Percentiles rank a stretch among this genome's conserved stretches.
These are phyloP conservation scores for Cordyceps cateniannulata DNA, from an alignment of 2,329 filamentous ascomycete species.

Conservation along the genomic window DNA sequence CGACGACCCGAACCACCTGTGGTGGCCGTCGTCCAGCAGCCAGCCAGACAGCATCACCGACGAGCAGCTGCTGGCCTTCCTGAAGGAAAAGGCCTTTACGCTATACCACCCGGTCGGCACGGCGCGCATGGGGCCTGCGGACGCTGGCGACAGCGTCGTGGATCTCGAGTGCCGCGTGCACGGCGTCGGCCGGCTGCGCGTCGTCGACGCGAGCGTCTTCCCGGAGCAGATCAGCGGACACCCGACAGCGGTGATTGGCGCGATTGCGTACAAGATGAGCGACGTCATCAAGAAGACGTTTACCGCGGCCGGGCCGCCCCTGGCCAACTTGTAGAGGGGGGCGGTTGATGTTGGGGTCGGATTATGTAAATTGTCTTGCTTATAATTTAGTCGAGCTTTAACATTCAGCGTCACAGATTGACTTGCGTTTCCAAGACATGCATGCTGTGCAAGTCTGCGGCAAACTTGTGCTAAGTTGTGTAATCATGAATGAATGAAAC, in stretches of 20 bases:
- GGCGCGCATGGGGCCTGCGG: conserved; percentile 16
- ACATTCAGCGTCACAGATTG: not conserved
- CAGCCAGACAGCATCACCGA: conserved; percentile 16
- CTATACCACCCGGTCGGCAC: conserved; percentile 18
- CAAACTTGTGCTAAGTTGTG: not conserved
- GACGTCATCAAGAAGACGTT: conserved; percentile 13
- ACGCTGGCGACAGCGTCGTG: conserved; percentile 22
- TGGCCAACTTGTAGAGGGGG: not conserved
- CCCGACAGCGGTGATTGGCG: conserved; percentile 18
- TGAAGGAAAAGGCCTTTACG: conserved; percentile 17
- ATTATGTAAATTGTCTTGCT: not conserved
- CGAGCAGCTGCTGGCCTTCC: conserved; percentile 15
- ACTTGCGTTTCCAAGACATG: not conserved
- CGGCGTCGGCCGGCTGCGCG: conserved; percentile 45
- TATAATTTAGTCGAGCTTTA: not conserved
- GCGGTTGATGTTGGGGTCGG: too few species aligned
- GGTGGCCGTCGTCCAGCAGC: conserved; percentile 19
- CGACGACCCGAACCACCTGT: conserved; percentile 15
- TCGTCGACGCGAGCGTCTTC: conserved; percentile 52
- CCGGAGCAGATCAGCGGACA: conserved; percentile 29
- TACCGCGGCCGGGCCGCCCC: not conserved
- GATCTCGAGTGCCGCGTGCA: conserved; percentile 48
- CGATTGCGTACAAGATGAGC: conserved; percentile 17
- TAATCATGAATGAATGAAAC: not conserved
- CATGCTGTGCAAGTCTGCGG: not conserved